Evolutionary conservation across 1,284 basidiomycete genomes (phyloP).

Genomic region (Porodaedalea pini): DNA sequence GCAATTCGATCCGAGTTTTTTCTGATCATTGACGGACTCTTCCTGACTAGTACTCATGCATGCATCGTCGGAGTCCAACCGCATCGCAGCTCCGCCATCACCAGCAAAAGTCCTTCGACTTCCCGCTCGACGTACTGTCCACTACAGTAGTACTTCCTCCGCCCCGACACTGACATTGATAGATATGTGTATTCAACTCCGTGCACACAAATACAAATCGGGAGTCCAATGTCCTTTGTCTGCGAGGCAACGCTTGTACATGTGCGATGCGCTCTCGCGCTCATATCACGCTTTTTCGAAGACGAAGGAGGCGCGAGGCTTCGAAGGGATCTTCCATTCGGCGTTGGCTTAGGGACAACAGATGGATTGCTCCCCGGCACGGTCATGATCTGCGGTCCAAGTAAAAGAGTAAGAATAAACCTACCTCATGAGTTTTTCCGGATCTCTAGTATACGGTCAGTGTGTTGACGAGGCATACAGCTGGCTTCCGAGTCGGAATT

Average conservation of each 20-base stretch:
- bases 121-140: no score
- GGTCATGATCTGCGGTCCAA: neutral
- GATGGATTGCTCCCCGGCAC: no score
- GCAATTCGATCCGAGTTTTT: no score
- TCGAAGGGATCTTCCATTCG: neutral
- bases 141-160: no score
- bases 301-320: neutral
- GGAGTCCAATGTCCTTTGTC: neutral
- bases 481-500: neutral
- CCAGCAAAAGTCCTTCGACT: no score
- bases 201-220: neutral
- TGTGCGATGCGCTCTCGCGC: neutral
- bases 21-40: no score
- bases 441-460: neutral
- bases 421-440: neutral
- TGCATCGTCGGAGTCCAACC: no score
- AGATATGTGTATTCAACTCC: no score
- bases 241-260: neutral
- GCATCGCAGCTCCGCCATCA: no score
- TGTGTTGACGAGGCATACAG: neutral
- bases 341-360: no score
- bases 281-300: conserved; percentile 9
- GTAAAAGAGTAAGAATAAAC: neutral
- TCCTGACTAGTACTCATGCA: no score
- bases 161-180: no score